Evolutionary conservation across 192 early-diverging fungal species (phyloP).

Genomic region (Coemansia sp.): DNA sequence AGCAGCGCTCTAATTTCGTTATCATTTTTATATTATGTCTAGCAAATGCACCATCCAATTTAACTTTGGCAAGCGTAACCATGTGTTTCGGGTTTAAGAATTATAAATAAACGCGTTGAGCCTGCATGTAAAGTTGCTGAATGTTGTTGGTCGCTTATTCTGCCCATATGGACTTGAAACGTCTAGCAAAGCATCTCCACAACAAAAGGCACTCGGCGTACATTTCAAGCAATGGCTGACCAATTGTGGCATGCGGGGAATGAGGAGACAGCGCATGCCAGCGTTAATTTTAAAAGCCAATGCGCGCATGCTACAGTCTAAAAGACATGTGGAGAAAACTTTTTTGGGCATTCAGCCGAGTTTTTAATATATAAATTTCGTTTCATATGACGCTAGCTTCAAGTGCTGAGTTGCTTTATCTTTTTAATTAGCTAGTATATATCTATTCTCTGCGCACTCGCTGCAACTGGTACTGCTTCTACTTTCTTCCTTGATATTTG

Average conservation of each 20-base stretch:
- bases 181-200: not conserved
- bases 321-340: slow-evolving; percentile 5
- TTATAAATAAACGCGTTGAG: not conserved
- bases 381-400: not conserved
- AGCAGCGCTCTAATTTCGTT: not conserved
- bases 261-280: not conserved
- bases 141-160: too few relatives aligned
- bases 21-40: slow-evolving; percentile 1
- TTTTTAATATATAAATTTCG: not conserved
- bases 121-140: too few relatives aligned
- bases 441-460: not conserved
- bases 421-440: slow-evolving; percentile 6
- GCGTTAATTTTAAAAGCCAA: not conserved
- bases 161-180: slow-evolving; percentile 7
- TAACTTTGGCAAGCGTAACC: not conserved
- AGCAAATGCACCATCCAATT: too few relatives aligned
- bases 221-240: not conserved
- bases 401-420: slow-evolving; percentile 9
- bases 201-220: not conserved
- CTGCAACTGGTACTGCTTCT: not conserved
- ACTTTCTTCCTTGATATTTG: not conserved
- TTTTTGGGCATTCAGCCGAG: not conserved
- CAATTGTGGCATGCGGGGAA: too few relatives aligned
- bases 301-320: slow-evolving; percentile 7
- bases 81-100: slow-evolving; percentile 1